phyloP scores from a whole-genome alignment of 129 eudicot species.

The Mikania micrantha region DNA sequence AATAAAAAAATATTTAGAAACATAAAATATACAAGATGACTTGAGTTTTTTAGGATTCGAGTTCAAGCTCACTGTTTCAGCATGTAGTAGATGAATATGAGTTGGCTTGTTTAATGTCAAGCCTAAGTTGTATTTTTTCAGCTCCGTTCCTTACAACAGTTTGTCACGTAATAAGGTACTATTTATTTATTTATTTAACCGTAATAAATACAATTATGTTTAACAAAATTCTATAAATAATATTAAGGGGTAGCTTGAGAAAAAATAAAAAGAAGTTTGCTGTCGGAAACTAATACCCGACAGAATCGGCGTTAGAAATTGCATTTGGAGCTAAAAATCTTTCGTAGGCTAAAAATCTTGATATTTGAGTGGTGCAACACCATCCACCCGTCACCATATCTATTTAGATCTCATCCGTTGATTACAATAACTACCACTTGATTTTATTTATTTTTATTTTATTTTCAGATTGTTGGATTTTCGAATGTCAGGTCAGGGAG shows the following conservation, averaged over 20 bases:
- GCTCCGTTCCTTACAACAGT: too few relatives aligned
- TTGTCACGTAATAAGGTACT: too few relatives aligned
- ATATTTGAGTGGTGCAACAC: slow-evolving; percentile 21
- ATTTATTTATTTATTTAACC: too few relatives aligned
- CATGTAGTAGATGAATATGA: too few relatives aligned
- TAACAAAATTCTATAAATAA: too few relatives aligned
- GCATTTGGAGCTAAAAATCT: slow-evolving; percentile 5
- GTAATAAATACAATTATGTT: too few relatives aligned
- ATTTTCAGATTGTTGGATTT: slow-evolving; percentile 13
- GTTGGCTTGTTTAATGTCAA: too few relatives aligned
- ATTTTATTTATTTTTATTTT: slow-evolving; percentile 5
- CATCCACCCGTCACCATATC: slow-evolving; percentile 19
- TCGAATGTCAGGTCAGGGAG: slow-evolving; percentile 19
- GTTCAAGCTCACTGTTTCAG: too few relatives aligned
- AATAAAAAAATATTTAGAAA: too few relatives aligned
- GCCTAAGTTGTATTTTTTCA: too few relatives aligned
- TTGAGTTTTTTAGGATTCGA: too few relatives aligned
- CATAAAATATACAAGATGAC: too few relatives aligned
- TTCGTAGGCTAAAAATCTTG: not conserved
- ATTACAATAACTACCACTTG: slow-evolving; percentile 26
- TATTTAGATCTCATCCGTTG: slow-evolving; percentile 24
- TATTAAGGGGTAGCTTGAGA: not conserved
- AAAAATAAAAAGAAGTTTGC: not conserved
- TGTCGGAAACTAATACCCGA: slow-evolving; percentile 17
- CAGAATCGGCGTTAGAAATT: slow-evolving; percentile 11